Percentiles rank a stretch among this genome's conserved stretches.
These are phyloP conservation scores for Hymenoscyphus repandus DNA, from an alignment of 2,329 filamentous ascomycete species.

Conservation along the genomic window DNA sequence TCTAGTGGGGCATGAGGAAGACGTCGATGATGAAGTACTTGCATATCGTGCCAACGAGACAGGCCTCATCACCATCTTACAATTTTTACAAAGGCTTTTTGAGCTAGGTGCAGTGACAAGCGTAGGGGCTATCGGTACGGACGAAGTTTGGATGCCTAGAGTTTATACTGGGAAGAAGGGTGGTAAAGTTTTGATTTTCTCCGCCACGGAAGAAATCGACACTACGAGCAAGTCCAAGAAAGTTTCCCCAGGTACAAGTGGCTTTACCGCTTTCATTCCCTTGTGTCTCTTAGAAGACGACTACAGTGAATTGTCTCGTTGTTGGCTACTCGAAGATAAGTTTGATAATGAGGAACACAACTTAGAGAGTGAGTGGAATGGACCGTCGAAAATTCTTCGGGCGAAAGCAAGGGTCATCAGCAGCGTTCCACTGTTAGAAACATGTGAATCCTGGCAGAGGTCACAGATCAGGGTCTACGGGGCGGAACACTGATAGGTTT, in stretches of 20 bases:
- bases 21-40: not conserved
- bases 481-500: too few species aligned
- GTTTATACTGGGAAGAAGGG: not conserved
- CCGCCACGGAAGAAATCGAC: too few species aligned
- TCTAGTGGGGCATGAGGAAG: not conserved
- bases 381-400: not conserved
- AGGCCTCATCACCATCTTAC: not conserved
- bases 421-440: too few species aligned
- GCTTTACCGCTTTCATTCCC: not conserved
- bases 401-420: not conserved
- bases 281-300: not conserved
- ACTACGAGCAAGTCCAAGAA: not conserved
- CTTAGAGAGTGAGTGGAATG: not conserved
- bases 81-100: constrained; percentile 1
- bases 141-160: not conserved
- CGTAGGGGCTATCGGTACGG: not conserved
- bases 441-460: too few species aligned
- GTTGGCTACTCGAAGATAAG: not conserved
- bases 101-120: not conserved
- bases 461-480: too few species aligned
- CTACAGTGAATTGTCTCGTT: not conserved
- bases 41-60: not conserved
- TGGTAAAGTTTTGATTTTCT: not conserved
- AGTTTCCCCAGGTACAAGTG: too few species aligned
- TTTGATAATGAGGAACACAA: not conserved